phyloP scores from a whole-genome alignment of 2,329 filamentous ascomycete genomes.

The Neophaeococcomyces aloes region DNA sequence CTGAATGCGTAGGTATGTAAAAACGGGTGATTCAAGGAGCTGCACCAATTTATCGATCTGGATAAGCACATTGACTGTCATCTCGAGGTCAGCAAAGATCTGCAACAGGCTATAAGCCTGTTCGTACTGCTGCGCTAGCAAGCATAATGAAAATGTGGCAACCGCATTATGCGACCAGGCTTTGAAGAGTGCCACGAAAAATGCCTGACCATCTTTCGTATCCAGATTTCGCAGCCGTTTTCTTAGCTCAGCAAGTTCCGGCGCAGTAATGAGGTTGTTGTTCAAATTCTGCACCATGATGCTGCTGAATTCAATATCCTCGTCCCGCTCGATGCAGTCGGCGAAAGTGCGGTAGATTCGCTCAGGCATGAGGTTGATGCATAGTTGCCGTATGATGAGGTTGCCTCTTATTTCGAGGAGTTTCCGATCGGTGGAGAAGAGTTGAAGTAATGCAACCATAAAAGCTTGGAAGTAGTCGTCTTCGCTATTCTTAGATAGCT shows the following conservation, averaged over 20 bases:
- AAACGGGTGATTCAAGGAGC: constrained; percentile 90
- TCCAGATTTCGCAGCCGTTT: constrained; percentile 86
- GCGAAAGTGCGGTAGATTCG: constrained; percentile 91
- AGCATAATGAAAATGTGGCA: constrained; percentile 88
- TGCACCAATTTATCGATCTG: constrained; percentile 98
- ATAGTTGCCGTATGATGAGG: constrained; percentile 89
- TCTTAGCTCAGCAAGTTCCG: constrained; percentile 79
- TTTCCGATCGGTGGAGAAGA: constrained; percentile 89
- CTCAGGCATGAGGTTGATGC: constrained; percentile 83
- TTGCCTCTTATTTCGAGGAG: constrained; percentile 88
- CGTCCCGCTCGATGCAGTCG: constrained; percentile 93
- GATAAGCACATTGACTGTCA: constrained; percentile 97
- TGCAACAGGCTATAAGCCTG: constrained; percentile 93
- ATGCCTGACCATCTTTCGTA: constrained; percentile 85
- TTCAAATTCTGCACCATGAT: constrained; percentile 99
- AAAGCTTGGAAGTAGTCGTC: constrained; percentile 97
- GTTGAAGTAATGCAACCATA: constrained; percentile 90
- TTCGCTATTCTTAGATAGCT: constrained; percentile 92
- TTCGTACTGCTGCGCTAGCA: constrained; percentile 94
- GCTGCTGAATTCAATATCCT: constrained; percentile 95
- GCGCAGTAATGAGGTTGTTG: constrained; percentile 96
- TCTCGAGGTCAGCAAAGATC: constrained; percentile 93
- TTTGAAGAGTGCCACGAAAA: constrained; percentile 87
- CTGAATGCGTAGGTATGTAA: constrained; percentile 90
- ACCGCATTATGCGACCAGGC: constrained; percentile 99